Percentiles rank a stretch among this genome's conserved stretches.
These are phyloP conservation scores for Colletotrichum brevisporum DNA, from an alignment of 2,329 filamentous ascomycete genomes.

Conservation along the genomic window DNA sequence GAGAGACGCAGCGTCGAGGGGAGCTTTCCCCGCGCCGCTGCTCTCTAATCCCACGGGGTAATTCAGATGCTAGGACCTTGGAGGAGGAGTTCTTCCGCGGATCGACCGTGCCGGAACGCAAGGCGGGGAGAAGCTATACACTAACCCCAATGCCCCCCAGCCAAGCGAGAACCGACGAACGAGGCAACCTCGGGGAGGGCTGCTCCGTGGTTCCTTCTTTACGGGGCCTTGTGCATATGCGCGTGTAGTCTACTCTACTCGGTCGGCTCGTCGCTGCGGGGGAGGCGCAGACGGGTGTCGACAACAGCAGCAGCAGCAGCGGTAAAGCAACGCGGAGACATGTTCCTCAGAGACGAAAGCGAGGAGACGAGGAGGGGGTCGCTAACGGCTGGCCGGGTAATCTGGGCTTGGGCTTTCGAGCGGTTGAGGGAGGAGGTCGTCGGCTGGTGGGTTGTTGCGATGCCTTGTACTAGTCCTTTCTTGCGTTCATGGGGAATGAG, in stretches of 20 bases:
- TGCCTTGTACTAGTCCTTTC: neutral
- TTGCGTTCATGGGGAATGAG: too few relatives aligned
- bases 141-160: too few relatives aligned
- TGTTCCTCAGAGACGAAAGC: constrained; percentile 3
- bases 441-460: neutral
- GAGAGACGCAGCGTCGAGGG: too few relatives aligned
- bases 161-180: too few relatives aligned
- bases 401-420: neutral
- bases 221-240: neutral
- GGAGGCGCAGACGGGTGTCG: constrained; percentile 2
- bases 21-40: too few relatives aligned
- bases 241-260: too few relatives aligned
- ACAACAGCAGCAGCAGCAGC: neutral
- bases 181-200: constrained; percentile 10
- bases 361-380: neutral
- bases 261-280: constrained; percentile 2
- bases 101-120: constrained; percentile 7
- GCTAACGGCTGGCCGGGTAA: neutral
- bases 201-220: constrained; percentile 27
- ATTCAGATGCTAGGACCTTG: neutral
- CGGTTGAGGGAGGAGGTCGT: neutral
- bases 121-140: neutral
- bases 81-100: constrained; percentile 11
- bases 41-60: neutral
- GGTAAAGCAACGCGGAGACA: constrained; percentile 16